Evolutionary conservation across 2,329 filamentous ascomycete species (phyloP), one percentile per base, ranked within the genome.

Genomic region (Talaromyces marneffei): DNA sequence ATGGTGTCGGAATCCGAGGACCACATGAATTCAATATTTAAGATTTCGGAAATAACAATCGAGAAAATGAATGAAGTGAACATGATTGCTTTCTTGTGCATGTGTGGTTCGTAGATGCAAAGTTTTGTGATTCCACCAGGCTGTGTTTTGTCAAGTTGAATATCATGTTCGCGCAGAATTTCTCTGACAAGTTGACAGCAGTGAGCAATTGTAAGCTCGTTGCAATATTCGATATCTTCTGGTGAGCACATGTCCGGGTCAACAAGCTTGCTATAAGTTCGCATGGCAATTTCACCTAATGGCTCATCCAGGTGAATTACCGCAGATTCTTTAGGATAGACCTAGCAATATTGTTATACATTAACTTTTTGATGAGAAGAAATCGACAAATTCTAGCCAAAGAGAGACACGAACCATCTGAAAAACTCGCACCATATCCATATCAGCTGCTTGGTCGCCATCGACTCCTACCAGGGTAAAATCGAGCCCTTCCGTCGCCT

Each of bases 61-160:
- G 68, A 66, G 53, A 75, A 72, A 16, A 75, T 66, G 59, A 75
- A 72, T 12, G 71, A 68, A 5, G 72, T 74, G 55, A 76, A 76
- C 72, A 76, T 74, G 52, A 76, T 72, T 7, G 70, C 74, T 48
- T 76, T 76, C 63, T 76, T 76, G 67, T 73, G 72, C 63, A 71
- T 64, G 56, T 76, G 74, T 2, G 72, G 74, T 63, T 76, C 73
- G 31, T 67, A 69, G 16, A 76, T 60, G 57, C 72, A 75, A 12
- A 75, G 61, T 14, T 60, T 61, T 10, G 63, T 67, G 12, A 70
- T 52, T 1, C 57, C 54, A 12, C 35, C 33, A 31, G 56, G 56
- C 16, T 39, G 42, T 27, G 52, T 39, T 44, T 63, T 60, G 4
- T 62, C 67, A 0, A 67, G 42, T 29, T 61, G 39, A 4, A 66